Conservation (phyloP, 2,329 filamentous ascomycete species). For the Chaetoscypha palmicola region DNA sequence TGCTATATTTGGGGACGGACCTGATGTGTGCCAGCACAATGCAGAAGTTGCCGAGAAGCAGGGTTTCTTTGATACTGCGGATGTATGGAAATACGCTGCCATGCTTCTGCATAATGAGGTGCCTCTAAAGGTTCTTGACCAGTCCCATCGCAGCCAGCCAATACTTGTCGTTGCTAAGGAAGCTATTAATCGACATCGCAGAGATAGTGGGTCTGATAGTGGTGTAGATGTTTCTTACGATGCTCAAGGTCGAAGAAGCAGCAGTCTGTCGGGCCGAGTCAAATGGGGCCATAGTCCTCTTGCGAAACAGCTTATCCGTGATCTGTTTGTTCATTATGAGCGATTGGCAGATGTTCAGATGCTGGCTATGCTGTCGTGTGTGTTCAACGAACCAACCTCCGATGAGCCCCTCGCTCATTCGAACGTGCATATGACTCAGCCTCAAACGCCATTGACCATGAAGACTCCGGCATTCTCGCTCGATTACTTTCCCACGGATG, state of each 20-base stretch:
- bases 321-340: constrained; percentile 60
- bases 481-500: constrained; percentile 58
- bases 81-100: constrained; percentile 77
- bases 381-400: constrained; percentile 54
- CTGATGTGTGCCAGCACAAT: constrained; percentile 80
- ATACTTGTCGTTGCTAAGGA: constrained; percentile 60
- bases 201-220: constrained; percentile 39
- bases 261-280: constrained; percentile 48
- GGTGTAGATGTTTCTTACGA: constrained; percentile 42
- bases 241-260: constrained; percentile 13
- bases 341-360: constrained; percentile 58
- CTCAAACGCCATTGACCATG: constrained; percentile 56
- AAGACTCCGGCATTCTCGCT: constrained; percentile 61
- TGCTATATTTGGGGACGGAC: constrained; percentile 72
- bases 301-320: constrained; percentile 51
- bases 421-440: constrained; percentile 48
- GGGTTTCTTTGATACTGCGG: constrained; percentile 63
- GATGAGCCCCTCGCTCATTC: constrained; percentile 51
- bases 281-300: constrained; percentile 63
- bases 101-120: constrained; percentile 72
- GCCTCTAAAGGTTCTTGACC: constrained; percentile 57
- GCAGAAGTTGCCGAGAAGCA: constrained; percentile 66
- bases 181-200: constrained; percentile 37
- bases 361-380: constrained; percentile 64
- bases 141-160: constrained; percentile 46